Base-by-base conservation (phyloP, 805 yeast genomes). In the Ogataea kodamae region DNA sequence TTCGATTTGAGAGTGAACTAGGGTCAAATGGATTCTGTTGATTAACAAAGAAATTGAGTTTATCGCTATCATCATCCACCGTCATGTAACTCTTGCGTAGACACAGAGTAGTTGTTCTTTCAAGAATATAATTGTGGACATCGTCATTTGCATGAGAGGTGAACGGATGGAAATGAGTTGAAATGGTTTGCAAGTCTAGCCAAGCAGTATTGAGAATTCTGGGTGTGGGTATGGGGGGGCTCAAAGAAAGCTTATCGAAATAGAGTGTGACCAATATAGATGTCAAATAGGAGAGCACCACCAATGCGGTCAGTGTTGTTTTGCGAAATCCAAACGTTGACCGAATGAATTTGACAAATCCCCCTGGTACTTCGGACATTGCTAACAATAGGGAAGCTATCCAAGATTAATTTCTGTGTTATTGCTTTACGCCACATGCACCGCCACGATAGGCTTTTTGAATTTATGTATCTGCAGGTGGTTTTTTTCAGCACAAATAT, bases 121-220 rank as follows among this genome's bases (percentile, higher is more conserved):
- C 42, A 16, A 67, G 42, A 25, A 89, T 55, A 50, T 78, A 83
- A 44, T 77, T 80, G 55, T 82, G 90, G 9, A 88, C 87, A 18
- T 64, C 65, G 55, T 81, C 90, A 58, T 86, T 88, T 9, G 79
- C 84, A 38, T 65, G 75, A 0, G 95, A 80, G 15, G 77, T 75
- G 57, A 82, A 89, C 1, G 96, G 87, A 59, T 89, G 97, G 33
- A 76, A 78, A 17, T 67, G 54, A 19, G 61, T 49, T 0, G 92
- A 81, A 8, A 89, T 78, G 3, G 60, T 54, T 54, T 87, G 94
- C 30, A 89, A 64, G 49, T 81, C 84, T 2, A 59, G 42, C 96
- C 96, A 89, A 3, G 83, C 67, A 7, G 69, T 51, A 2, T 64
- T 33, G 5, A 61, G 48, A 5, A 50, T 44, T 23, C 61, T 62